A percentile compares a stretch with the other conserved stretches of the same genome.
phyloP scores from a whole-genome alignment of 2,329 filamentous ascomycete species.

The Septoria linicola region DNA sequence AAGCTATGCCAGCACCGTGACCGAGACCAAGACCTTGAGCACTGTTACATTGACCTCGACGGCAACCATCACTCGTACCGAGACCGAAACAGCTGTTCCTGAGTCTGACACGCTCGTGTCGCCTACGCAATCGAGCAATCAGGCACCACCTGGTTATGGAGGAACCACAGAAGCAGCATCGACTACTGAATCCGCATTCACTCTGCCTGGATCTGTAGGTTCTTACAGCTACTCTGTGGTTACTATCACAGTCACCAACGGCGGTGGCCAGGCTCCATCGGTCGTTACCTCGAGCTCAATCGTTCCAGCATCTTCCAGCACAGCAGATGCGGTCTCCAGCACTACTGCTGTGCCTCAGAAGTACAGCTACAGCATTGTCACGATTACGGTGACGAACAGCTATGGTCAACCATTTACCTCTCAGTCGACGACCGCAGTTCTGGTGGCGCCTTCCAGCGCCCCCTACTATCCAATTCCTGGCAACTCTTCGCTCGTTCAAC shows the following conservation, averaged over 20 bases:
- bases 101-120: constrained; percentile 18
- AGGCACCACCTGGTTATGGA: constrained; percentile 18
- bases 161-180: constrained; percentile 11
- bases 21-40: constrained; percentile 21
- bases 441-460: constrained; percentile 12
- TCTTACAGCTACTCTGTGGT: constrained; percentile 22
- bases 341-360: constrained; percentile 14
- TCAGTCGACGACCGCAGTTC: constrained; percentile 17
- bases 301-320: constrained; percentile 13
- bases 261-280: constrained; percentile 7
- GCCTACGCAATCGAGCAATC: constrained; percentile 18
- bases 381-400: constrained; percentile 17
- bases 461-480: constrained; percentile 17
- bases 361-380: constrained; percentile 20
- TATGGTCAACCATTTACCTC: constrained; percentile 17
- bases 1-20: constrained; percentile 19
- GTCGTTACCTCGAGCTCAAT: constrained; percentile 11
- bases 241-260: constrained; percentile 23
- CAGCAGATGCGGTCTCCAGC: neutral
- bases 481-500: constrained; percentile 14
- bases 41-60: constrained; percentile 19
- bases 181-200: constrained; percentile 16
- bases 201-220: constrained; percentile 19
- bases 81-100: constrained; percentile 12
- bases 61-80: constrained; percentile 15